phyloP scores from a whole-genome alignment of 331 rosid genomes.

The Spiraea crenata region DNA sequence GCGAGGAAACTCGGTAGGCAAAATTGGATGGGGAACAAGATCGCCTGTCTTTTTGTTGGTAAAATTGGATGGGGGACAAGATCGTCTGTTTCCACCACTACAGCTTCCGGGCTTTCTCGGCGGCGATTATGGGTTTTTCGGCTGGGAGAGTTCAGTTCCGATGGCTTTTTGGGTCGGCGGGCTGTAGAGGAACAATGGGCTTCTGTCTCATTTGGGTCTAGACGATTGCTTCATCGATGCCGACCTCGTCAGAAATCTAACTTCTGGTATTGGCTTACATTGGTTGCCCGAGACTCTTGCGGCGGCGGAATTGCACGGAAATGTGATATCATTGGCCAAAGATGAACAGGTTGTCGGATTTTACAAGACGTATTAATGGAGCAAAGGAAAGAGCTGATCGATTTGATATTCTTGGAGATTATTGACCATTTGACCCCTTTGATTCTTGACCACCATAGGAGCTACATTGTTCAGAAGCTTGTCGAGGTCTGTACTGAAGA shows the following conservation, averaged over 20 bases:
- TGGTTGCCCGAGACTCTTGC: constrained; percentile 23
- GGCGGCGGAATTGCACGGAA: constrained; percentile 21
- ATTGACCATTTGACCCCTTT: constrained; percentile 30
- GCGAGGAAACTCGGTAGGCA: too few relatives aligned
- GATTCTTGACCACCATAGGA: constrained; percentile 48
- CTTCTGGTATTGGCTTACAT: background rate
- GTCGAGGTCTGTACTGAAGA: constrained; percentile 41
- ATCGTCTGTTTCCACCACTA: constrained; percentile 3
- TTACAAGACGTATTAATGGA: constrained; percentile 38
- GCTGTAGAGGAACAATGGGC: constrained; percentile 1
- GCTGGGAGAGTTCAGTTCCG: background rate
- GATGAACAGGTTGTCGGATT: constrained; percentile 37
- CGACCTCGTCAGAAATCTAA: background rate
- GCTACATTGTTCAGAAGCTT: constrained; percentile 49
- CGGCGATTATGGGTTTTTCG: background rate
- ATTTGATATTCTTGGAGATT: constrained; percentile 35
- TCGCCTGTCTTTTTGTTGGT: too few relatives aligned
- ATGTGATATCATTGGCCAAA: constrained; percentile 32
- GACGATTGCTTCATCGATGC: constrained; percentile 7
- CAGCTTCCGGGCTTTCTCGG: background rate
- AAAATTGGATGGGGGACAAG: too few relatives aligned
- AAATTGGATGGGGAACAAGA: too few relatives aligned
- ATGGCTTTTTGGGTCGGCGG: background rate
- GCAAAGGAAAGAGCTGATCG: constrained; percentile 15
- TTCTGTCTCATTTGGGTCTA: background rate